phyloP scores from a whole-genome alignment of 176 grass and related monocot genomes.

The Carex myosuroides region DNA sequence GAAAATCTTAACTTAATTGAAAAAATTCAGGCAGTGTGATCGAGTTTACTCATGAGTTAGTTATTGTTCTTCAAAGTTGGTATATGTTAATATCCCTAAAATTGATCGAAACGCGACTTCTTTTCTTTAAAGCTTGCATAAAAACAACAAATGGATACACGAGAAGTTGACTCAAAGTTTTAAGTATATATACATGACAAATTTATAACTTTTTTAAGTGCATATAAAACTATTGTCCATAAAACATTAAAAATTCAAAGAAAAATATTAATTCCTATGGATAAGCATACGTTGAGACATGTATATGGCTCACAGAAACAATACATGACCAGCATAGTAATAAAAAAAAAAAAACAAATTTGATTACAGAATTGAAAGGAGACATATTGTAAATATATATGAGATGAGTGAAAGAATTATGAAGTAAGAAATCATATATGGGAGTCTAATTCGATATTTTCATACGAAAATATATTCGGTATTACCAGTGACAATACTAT shows the following conservation, averaged over 20 bases:
- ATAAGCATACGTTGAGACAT: not conserved
- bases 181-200: too few species aligned
- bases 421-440: conserved; percentile 17
- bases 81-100: too few species aligned
- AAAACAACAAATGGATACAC: too few species aligned
- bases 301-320: not conserved
- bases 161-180: too few species aligned
- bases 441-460: conserved; percentile 61
- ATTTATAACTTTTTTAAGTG: not conserved
- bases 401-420: not conserved
- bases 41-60: too few species aligned
- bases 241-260: not conserved
- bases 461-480: conserved; percentile 32
- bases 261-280: not conserved
- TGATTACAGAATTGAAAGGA: not conserved
- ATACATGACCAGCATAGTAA: not conserved
- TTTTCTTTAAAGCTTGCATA: too few species aligned
- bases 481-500: conserved; percentile 25
- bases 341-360: not conserved
- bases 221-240: not conserved
- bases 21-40: too few species aligned
- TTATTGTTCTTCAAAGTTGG: too few species aligned
- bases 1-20: too few species aligned
- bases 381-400: not conserved
- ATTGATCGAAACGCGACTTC: too few species aligned